A percentile compares a stretch with the other conserved stretches of the same genome.
Conservation (phyloP, 345 rosid species). For the Chamaenerion angustifolium region DNA sequence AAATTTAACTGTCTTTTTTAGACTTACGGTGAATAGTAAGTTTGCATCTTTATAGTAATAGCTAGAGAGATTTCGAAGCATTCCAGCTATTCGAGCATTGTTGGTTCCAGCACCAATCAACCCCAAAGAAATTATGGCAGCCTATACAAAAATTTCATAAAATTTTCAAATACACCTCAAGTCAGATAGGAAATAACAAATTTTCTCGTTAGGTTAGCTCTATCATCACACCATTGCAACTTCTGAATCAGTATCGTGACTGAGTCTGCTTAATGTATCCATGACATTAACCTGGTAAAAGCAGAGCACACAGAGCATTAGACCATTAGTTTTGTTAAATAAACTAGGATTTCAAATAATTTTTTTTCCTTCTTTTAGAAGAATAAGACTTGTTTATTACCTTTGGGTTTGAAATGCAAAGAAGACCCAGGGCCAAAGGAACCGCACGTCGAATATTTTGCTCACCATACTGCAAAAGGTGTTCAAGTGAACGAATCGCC, state of each 20-base stretch:
- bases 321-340: background rate
- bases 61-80: constrained; percentile 94
- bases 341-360: background rate
- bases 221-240: constrained; percentile 70
- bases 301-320: constrained; percentile 2
- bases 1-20: background rate
- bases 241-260: constrained; percentile 95
- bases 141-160: constrained; percentile 33
- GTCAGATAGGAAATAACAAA: background rate
- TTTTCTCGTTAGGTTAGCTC: background rate
- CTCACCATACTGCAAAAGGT: constrained; percentile 88
- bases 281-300: constrained; percentile 70
- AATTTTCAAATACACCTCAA: constrained; percentile 1
- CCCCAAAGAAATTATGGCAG: constrained; percentile 81
- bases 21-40: constrained; percentile 81
- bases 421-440: constrained; percentile 95
- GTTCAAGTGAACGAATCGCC: constrained; percentile 90
- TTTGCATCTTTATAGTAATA: constrained; percentile 86
- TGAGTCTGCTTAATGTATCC: constrained; percentile 93
- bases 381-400: constrained; percentile 14
- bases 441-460: constrained; percentile 79
- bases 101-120: constrained; percentile 96
- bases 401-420: constrained; percentile 97
- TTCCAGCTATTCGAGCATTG: constrained; percentile 88
- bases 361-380: too few species aligned